Evolutionary conservation across 805 yeast species (phyloP).

Genomic region (Candida awuae): DNA sequence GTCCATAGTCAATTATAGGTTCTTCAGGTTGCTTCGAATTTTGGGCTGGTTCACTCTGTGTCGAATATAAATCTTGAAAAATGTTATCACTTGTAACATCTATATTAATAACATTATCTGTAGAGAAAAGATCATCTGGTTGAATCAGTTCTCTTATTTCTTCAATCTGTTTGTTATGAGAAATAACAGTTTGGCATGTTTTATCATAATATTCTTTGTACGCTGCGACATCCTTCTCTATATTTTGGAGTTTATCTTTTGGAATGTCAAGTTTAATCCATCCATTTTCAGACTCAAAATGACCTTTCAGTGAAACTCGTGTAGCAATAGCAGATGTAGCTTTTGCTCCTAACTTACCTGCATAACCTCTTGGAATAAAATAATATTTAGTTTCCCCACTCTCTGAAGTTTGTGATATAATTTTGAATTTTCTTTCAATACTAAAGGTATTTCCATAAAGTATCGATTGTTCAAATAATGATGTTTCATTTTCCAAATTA

Average conservation of each 20-base stretch:
- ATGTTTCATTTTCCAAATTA: not conserved
- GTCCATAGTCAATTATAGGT: slow-evolving; percentile 22
- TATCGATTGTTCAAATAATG: slow-evolving; percentile 11
- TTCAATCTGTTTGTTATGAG: slow-evolving; percentile 4
- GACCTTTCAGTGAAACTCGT: not conserved
- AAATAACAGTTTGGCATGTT: not conserved
- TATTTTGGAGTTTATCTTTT: not conserved
- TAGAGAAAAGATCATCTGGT: not conserved
- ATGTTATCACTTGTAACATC: not conserved
- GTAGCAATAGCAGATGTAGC: not conserved
- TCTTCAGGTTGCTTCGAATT: not conserved
- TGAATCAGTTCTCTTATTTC: not conserved
- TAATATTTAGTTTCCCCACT: not conserved
- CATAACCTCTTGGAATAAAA: slow-evolving; percentile 6
- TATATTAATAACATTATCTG: not conserved
- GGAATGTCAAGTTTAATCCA: not conserved
- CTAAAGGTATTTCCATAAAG: slow-evolving; percentile 3
- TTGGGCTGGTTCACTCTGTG: not conserved
- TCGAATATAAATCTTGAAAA: not conserved
- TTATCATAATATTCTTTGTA: not conserved
- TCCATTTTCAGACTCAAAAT: slow-evolving; percentile 2
- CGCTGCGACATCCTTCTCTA: not conserved
- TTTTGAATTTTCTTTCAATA: slow-evolving; percentile 6
- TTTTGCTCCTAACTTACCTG: not conserved
- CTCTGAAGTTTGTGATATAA: slow-evolving; percentile 1